Conservation (phyloP, 495 filamentous ascomycete genomes). For the Hypoxylon crocopeplum region DNA sequence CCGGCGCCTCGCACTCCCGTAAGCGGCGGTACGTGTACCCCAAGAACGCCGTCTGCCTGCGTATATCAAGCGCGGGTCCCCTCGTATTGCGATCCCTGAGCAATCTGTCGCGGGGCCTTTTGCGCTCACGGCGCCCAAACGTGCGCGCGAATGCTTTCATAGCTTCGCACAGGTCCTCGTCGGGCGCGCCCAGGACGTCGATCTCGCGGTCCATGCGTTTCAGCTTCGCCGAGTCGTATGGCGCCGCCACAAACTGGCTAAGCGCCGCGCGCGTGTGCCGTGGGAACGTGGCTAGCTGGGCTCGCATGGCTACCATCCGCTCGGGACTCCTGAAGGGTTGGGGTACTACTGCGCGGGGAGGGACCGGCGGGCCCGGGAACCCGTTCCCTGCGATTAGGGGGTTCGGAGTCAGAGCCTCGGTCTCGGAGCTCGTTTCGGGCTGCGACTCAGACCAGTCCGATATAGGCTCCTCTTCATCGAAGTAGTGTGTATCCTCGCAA, state of each 20-base stretch:
- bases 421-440: slow-evolving; percentile 29
- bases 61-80: slow-evolving; percentile 71
- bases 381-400: slow-evolving; percentile 25
- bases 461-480: slow-evolving; percentile 79
- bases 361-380: background rate
- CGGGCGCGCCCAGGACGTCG: slow-evolving; percentile 36
- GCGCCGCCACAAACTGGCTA: slow-evolving; percentile 47
- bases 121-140: slow-evolving; percentile 63
- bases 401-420: slow-evolving; percentile 24
- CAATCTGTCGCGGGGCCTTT: slow-evolving; percentile 78
- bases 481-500: slow-evolving; percentile 87
- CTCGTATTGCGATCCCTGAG: slow-evolving; percentile 72
- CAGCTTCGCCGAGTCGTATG: slow-evolving; percentile 52
- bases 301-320: slow-evolving; percentile 37
- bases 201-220: slow-evolving; percentile 55
- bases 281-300: slow-evolving; percentile 44
- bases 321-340: slow-evolving; percentile 22
- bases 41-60: slow-evolving; percentile 81
- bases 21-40: slow-evolving; percentile 83
- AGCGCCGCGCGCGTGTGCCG: slow-evolving; percentile 49
- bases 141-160: slow-evolving; percentile 48
- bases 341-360: background rate
- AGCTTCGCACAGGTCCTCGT: slow-evolving; percentile 40
- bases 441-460: slow-evolving; percentile 57
- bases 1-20: slow-evolving; percentile 11